Percentiles rank a stretch among this genome's conserved stretches.
Evolutionary conservation across 495 filamentous ascomycete species (phyloP).

Genomic region (Aspergillus carlsbadensis): DNA sequence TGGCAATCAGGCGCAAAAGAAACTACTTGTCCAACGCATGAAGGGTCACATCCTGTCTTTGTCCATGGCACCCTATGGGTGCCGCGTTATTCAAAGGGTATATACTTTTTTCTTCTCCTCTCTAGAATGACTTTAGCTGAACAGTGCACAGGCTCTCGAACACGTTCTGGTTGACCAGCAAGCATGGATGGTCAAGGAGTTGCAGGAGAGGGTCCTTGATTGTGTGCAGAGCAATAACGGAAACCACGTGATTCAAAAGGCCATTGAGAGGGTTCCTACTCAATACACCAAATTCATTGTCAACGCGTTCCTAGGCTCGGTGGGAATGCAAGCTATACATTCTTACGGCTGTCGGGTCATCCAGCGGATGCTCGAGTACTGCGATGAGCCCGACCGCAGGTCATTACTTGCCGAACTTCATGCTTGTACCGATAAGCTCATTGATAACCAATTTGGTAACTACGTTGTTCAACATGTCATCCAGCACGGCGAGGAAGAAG

Average conservation of each 20-base stretch:
- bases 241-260: conserved; percentile 96
- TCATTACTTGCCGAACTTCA: conserved; percentile 79
- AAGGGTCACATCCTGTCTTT: conserved; percentile 75
- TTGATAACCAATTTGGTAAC: conserved; percentile 91
- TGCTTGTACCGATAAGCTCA: conserved; percentile 64
- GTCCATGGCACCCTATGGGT: conserved; percentile 91
- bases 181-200: conserved; percentile 76
- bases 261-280: conserved; percentile 80
- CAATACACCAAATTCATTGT: conserved; percentile 88
- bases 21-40: conserved; percentile 80
- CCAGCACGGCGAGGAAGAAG: conserved; percentile 72
- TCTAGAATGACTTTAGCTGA: background rate
- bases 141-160: conserved; percentile 69
- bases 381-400: conserved; percentile 66
- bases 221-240: conserved; percentile 91
- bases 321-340: conserved; percentile 76
- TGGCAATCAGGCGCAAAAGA: conserved; percentile 92
- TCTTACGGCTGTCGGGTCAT: conserved; percentile 91
- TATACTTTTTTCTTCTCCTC: conserved; percentile 16
- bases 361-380: conserved; percentile 87
- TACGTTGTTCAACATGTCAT: conserved; percentile 97
- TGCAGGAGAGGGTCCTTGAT: conserved; percentile 73
- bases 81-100: conserved; percentile 93
- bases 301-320: conserved; percentile 76
- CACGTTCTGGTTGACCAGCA: conserved; percentile 91